Evolutionary conservation across 2,329 filamentous ascomycete species (phyloP).

Genomic region (Cladophialophora yegresii): DNA sequence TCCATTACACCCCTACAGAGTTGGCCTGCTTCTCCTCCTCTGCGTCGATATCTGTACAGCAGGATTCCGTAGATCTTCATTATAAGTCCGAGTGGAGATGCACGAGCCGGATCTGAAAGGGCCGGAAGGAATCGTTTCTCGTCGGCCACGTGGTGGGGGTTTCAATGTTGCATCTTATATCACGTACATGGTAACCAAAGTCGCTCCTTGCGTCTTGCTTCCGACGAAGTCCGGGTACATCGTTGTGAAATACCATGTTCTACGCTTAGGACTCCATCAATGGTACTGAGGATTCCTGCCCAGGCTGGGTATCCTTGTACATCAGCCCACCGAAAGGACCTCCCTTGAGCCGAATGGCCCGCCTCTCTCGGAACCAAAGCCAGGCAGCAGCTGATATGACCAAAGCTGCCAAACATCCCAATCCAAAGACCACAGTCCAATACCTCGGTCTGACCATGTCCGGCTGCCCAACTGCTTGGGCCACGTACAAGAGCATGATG

Average conservation of each 20-base stretch:
- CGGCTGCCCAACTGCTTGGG: not conserved
- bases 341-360: not conserved
- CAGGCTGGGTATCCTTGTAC: not conserved
- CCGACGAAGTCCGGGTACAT: not conserved
- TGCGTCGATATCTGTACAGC: not conserved
- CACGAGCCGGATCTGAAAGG: no score
- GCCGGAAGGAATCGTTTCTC: no score
- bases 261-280: slow-evolving; percentile 6
- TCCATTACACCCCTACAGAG: not conserved
- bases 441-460: not conserved
- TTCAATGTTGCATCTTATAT: not conserved
- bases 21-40: not conserved
- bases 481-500: slow-evolving; percentile 23
- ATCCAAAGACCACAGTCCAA: slow-evolving; percentile 7
- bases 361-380: slow-evolving; percentile 3
- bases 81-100: no score
- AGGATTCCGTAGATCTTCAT: no score
- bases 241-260: not conserved
- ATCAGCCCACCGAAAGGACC: not conserved
- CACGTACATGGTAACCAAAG: not conserved
- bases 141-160: no score
- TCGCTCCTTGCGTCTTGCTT: not conserved
- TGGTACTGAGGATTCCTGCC: slow-evolving; percentile 5
- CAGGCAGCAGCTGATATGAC: slow-evolving; percentile 4
- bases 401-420: not conserved